Conservation (phyloP, 2,329 filamentous ascomycete species). For the Remersonia thermophila region DNA sequence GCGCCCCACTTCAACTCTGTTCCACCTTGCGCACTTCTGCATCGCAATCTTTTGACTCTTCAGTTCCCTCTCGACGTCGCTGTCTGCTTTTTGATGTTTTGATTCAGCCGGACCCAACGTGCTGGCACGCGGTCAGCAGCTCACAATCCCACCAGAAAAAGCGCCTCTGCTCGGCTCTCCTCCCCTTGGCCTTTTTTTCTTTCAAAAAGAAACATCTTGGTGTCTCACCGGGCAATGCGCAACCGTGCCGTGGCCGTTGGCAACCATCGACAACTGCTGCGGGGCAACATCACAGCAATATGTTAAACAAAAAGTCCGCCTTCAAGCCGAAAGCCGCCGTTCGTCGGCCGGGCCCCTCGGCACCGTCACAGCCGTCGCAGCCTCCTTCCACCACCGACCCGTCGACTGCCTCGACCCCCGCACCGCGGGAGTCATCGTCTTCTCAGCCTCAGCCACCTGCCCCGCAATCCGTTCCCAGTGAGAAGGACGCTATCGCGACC, state of each 20-base stretch:
- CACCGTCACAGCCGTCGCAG: constrained; percentile 1
- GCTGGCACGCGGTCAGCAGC: too few species aligned
- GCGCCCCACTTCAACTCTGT: too few species aligned
- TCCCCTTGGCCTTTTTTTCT: not conserved
- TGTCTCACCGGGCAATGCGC: constrained; percentile 5
- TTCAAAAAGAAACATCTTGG: too few species aligned
- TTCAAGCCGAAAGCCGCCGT: constrained; percentile 9
- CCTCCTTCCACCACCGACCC: constrained; percentile 2
- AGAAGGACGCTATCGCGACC: too few species aligned
- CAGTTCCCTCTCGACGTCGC: too few species aligned
- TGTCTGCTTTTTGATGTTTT: too few species aligned
- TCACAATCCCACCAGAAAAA: too few species aligned
- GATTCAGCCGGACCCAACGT: too few species aligned
- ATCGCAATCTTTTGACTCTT: constrained; percentile 1
- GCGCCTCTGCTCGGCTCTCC: too few species aligned
- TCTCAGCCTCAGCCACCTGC: constrained; percentile 2
- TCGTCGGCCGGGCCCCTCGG: constrained; percentile 6
- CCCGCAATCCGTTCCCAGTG: not conserved
- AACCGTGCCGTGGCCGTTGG: not conserved
- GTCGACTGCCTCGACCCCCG: constrained; percentile 2
- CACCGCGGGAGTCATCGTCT: not conserved
- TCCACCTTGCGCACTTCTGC: too few species aligned
- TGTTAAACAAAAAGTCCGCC: constrained; percentile 10
- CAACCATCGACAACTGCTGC: constrained; percentile 6
- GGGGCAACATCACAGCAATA: constrained; percentile 8